Base-by-base conservation (phyloP, 208 protist species). In the Porcisia deanei region DNA sequence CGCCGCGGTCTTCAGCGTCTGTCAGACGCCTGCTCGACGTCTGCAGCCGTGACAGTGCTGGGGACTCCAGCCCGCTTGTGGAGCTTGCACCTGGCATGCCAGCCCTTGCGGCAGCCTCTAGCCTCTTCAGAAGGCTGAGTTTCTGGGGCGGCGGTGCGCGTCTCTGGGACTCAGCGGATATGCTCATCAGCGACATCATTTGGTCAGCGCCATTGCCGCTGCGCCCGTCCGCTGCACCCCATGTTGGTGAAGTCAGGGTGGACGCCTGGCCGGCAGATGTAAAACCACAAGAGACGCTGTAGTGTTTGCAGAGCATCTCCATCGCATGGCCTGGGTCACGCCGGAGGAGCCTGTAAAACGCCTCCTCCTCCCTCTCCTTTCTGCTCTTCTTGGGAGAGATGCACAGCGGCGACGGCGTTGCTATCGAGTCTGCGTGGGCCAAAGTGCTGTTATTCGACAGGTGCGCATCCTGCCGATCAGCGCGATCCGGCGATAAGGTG, bases 241-340 rank as follows among this genome's bases (percentile, higher is more conserved):
- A 63, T 25, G 37, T 61, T 2, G 72, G 68, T 14, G 76, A 82
- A 34, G 39, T 34, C 59, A 25, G 68, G 53, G 34, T 59, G 55
- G 75, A 65, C 39, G 54, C 30, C 8, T 34, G 7, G 8, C 25
- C 47, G 9, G 16, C 45, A 47, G 18, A 30, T 16, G 67, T 67
- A 66, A 30, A 37, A 10, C 63, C 65, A 53, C 60, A 80, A 12
- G 82, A 63, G 8, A 92, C 47, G 30, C 82, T 16, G 79, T 91
- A 90, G 49, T 78, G 76, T 58, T 81, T 73, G 59, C 84, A 84
- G 41, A 95, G 81, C 59, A 81, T 57, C 43, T 87, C 83, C 39
- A 95, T 74, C 57, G 91, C 87, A 64, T 77, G 76, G n/a, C 83
- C 71, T 0, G 91, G 80, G 45, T 92, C 84, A 10, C 84, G 76